Evolutionary conservation across 352 stramenopile genomes (phyloP).

Genomic region (Pythium sukuiense): DNA sequence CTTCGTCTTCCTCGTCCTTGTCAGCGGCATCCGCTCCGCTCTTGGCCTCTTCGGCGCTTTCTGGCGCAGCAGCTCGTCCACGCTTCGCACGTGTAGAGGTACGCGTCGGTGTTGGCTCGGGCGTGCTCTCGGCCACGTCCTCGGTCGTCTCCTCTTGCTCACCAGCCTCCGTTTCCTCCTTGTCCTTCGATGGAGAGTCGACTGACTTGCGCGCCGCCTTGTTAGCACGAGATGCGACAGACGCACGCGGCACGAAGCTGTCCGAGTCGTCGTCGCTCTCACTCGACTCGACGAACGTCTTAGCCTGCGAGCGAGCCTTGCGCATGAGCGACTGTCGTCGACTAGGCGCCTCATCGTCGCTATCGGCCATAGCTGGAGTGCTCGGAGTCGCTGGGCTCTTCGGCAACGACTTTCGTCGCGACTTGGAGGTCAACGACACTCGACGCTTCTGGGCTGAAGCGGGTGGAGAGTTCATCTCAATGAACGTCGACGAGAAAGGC

Average conservation of each 20-base stretch:
- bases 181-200: too few species aligned
- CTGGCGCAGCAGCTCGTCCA: neutral
- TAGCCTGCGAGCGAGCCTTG: conserved; percentile 37
- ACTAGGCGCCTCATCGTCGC: conserved; percentile 29
- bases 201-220: conserved; percentile 16
- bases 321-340: conserved; percentile 57
- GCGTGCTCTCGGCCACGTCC: neutral
- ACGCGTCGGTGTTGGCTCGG: conserved; percentile 1
- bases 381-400: conserved; percentile 19
- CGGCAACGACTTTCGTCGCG: conserved; percentile 18
- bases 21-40: conserved; percentile 1
- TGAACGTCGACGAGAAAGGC: conserved; percentile 51
- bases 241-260: conserved; percentile 31
- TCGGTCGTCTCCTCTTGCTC: neutral
- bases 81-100: conserved; percentile 15
- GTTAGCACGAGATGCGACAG: conserved; percentile 31
- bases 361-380: neutral
- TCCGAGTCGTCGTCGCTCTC: conserved; percentile 52
- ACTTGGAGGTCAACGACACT: conserved; percentile 28
- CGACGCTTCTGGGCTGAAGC: conserved; percentile 57
- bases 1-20: conserved; percentile 19
- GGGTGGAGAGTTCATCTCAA: conserved; percentile 61
- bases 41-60: conserved; percentile 18
- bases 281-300: conserved; percentile 54
- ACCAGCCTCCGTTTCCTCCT: neutral